Evolutionary conservation across 2,329 filamentous ascomycete genomes (phyloP), one percentile per base, ranked within the genome.

Genomic region (Aplosporella prunicola): DNA sequence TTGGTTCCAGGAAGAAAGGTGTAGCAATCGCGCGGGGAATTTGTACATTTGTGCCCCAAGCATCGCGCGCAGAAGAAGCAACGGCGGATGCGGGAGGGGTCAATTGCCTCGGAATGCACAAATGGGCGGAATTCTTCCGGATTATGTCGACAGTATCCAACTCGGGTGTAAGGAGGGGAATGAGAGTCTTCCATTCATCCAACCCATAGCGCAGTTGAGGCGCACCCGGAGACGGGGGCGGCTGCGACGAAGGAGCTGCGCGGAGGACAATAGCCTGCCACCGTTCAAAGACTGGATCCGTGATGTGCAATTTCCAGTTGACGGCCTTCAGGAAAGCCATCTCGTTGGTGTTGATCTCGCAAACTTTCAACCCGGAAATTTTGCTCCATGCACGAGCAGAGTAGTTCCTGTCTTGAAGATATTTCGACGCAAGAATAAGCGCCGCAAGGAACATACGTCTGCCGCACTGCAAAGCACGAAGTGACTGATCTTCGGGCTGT

Each of bases 371-470:
- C n/a, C 91, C 91, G 13, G 91, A 96, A 50, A 98, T 98, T 69
- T 94, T 96, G 62, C 89, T 96, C 91, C 91, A 98, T 27, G 91
- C 91, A 39, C 89, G 80, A 32, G 91, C 87, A 10, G 91, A 96
- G 63, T 93, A 98, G 64, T 96, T 98, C 49, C 89, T 81, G 58
- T 98, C 91, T 62, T 98, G 91, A 31, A 98, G 69, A 58, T 96
- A 98, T 67, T 98, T 98, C 23, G 91, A 96, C 2, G 91, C 91
- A 40, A 98, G 71, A 47, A 98, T 96, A 43, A 98, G 71, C 32
- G 89, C 88, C 9, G 91, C 80, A 37, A 98, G 73, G 58, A 98
- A 96, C 89, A 96, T 96, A 53, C 91, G 86, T 44, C 91, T 82
- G 39, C 91, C 91, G 61, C 91, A 96, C 62, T 94, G 88, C 54